phyloP scores from a whole-genome alignment of 495 filamentous ascomycete species.

The Hypoxylon rickii region DNA sequence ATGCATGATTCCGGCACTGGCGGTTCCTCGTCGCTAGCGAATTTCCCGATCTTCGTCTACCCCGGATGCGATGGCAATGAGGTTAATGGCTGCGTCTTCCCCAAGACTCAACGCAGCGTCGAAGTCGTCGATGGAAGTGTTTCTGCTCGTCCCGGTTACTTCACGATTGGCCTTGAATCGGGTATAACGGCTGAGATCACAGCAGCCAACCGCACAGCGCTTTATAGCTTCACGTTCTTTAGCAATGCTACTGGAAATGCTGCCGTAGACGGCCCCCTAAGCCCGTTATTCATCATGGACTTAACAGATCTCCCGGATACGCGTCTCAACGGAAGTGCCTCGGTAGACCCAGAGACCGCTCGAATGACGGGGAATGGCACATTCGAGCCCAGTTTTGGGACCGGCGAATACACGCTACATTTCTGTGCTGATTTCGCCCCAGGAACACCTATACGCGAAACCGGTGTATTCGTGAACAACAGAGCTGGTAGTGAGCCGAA shows the following conservation, averaged over 20 bases:
- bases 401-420: constrained; percentile 59
- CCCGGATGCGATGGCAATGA: constrained; percentile 63
- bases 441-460: constrained; percentile 60
- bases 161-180: constrained; percentile 58
- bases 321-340: constrained; percentile 59
- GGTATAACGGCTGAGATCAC: constrained; percentile 68
- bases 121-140: constrained; percentile 54
- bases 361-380: constrained; percentile 65
- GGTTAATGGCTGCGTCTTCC: constrained; percentile 62
- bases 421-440: constrained; percentile 68
- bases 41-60: constrained; percentile 70
- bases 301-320: constrained; percentile 65
- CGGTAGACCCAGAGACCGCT: constrained; percentile 54
- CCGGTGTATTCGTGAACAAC: constrained; percentile 63
- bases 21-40: constrained; percentile 64
- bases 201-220: constrained; percentile 61
- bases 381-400: constrained; percentile 68
- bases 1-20: constrained; percentile 73
- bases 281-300: constrained; percentile 64
- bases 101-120: constrained; percentile 51
- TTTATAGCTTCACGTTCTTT: constrained; percentile 69
- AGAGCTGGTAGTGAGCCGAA: constrained; percentile 55
- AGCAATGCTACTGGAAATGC: constrained; percentile 38
- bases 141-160: constrained; percentile 65
- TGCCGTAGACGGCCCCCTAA: constrained; percentile 46